A percentile compares a stretch with the other conserved stretches of the same genome.
These are phyloP conservation scores for Xerocomus nothofagi DNA, from an alignment of 1,284 basidiomycete species.

Conservation along the genomic window DNA sequence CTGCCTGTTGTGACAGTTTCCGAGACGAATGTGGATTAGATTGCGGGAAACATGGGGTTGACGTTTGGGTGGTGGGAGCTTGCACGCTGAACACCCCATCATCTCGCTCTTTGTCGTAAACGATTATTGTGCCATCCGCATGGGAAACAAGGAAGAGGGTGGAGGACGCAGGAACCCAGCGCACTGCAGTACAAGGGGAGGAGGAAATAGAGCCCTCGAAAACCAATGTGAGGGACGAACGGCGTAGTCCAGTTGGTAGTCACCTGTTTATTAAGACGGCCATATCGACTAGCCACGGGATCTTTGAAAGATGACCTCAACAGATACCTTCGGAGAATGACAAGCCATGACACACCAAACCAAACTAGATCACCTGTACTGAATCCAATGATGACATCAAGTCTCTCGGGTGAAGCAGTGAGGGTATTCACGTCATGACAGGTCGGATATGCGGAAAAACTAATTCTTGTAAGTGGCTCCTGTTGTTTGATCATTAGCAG, in stretches of 20 bases:
- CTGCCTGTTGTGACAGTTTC: constrained; percentile 7
- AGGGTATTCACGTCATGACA: constrained; percentile 86
- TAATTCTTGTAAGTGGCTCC: constrained; percentile 86
- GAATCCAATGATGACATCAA: constrained; percentile 94
- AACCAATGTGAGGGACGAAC: constrained; percentile 9
- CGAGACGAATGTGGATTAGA: constrained; percentile 13
- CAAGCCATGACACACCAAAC: constrained; percentile 59
- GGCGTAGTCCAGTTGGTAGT: constrained; percentile 18
- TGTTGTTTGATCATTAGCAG: constrained; percentile 32
- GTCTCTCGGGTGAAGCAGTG: constrained; percentile 73
- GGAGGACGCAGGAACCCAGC: constrained; percentile 86
- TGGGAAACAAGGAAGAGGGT: constrained; percentile 91
- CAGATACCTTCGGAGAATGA: not conserved
- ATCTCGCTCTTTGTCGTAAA: constrained; percentile 89
- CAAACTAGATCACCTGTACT: constrained; percentile 90
- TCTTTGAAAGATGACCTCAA: constrained; percentile 45
- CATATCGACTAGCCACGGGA: constrained; percentile 82
- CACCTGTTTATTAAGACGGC: constrained; percentile 89
- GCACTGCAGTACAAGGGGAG: constrained; percentile 54
- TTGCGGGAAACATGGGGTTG: constrained; percentile 11
- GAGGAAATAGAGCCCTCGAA: constrained; percentile 26
- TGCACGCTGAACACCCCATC: constrained; percentile 72
- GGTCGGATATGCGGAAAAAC: constrained; percentile 84
- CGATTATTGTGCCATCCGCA: constrained; percentile 83
- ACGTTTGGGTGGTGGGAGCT: constrained; percentile 42